A percentile compares a stretch with the other conserved stretches of the same genome.
Conservation (phyloP, 2,329 filamentous ascomycete genomes). For the Cladosporium sp. region DNA sequence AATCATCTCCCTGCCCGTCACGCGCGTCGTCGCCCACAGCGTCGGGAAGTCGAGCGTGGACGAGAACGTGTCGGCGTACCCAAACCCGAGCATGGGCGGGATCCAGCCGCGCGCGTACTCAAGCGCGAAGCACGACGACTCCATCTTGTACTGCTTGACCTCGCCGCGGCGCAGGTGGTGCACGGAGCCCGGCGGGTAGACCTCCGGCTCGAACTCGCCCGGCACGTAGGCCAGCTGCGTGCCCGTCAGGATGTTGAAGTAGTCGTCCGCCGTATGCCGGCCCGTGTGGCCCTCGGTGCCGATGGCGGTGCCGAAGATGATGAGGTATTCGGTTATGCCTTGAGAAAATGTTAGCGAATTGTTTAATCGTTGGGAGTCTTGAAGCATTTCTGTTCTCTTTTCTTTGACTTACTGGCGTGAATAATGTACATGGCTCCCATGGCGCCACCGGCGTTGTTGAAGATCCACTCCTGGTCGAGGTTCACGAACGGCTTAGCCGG, state of each 20-base stretch:
- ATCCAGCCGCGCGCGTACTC: constrained; percentile 88
- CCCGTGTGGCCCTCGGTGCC: constrained; percentile 86
- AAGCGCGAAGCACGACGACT: constrained; percentile 68
- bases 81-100: constrained; percentile 86
- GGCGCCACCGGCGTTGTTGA: constrained; percentile 85
- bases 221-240: constrained; percentile 69
- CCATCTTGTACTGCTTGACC: constrained; percentile 80
- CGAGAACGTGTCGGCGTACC: constrained; percentile 71
- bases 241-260: constrained; percentile 83
- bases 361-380: neutral
- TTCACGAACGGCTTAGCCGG: constrained; percentile 13
- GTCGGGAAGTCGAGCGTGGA: constrained; percentile 83
- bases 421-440: constrained; percentile 92
- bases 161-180: constrained; percentile 66
- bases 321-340: constrained; percentile 79
- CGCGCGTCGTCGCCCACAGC: constrained; percentile 67
- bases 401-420: constrained; percentile 61
- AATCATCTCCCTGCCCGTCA: constrained; percentile 73
- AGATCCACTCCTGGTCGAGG: constrained; percentile 69
- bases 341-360: constrained; percentile 20
- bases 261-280: constrained; percentile 87
- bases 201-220: constrained; percentile 59
- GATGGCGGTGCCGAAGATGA: constrained; percentile 76
- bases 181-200: constrained; percentile 63
- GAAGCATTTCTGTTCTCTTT: neutral